Evolutionary conservation across 164 flowering plant genomes (phyloP), one percentile per base, ranked within the genome.

Genomic region (Litsea cubeba): DNA sequence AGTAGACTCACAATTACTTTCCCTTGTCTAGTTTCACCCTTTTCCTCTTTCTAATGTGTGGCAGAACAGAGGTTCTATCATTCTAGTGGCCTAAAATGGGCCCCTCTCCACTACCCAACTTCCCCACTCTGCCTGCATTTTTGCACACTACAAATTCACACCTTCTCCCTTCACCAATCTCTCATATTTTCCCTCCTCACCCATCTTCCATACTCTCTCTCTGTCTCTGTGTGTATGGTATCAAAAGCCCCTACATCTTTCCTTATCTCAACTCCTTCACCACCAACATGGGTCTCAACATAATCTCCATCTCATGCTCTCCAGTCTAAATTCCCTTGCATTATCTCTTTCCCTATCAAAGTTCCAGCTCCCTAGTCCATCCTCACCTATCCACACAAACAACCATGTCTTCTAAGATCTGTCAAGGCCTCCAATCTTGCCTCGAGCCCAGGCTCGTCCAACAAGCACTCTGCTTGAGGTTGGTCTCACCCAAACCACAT

Each of bases 321-420:
- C 32, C 40, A 46, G 12, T 1, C 2, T 6, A 17, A 67, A n/a
- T 4, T 62, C 32, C 24, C 15, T 23, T 46, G 49, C 77, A 35
- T 20, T 75, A 20, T 18, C 66, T 20, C 5, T 50, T 68, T 46
- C 14, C 17, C 46, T 22, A 49, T 68, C 54, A 46, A 40, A 30
- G 64, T 49, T 65, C 46, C 65, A 72, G 62, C 25, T 71, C 65
- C 26, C 40, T 23, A 20, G 54, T 18, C 22, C 26, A 2, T 20
- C 26, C 32, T 40, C 8, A 72, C 68, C 76, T 70, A 69, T 77
- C 32, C 58, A 30, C 58, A 74, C 28, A 23, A 18, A 74, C 35
- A 23, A 18, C 46, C 62, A 91, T 89, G 93, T 84, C 90, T 24
- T 83, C 90, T 1, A 75, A 81, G 54, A 82, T 86, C 3, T 87